A percentile compares a stretch with the other conserved stretches of the same genome.
Conservation (phyloP, 2,329 filamentous ascomycete species). For the Aciculosporium take region DNA sequence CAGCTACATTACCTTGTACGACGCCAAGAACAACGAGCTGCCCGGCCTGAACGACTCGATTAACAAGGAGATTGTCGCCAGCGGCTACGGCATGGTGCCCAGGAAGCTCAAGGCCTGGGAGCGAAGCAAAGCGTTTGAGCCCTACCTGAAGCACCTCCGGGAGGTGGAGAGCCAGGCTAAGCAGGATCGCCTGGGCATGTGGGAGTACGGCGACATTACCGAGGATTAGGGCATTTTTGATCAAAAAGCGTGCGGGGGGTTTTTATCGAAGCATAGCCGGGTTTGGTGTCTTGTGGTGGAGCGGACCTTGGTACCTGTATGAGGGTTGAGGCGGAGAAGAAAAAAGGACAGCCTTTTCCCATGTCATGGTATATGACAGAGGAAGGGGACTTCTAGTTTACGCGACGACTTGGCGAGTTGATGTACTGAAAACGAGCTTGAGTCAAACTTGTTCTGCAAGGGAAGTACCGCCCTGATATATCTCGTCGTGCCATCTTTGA, state of each 20-base stretch:
- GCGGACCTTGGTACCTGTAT: neutral
- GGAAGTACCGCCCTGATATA: too few species aligned
- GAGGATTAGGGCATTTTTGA: too few species aligned
- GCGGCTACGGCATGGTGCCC: conserved; percentile 81
- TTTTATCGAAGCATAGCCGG: too few species aligned
- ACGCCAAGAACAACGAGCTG: conserved; percentile 48
- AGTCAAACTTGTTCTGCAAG: too few species aligned
- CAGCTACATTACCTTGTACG: conserved; percentile 77
- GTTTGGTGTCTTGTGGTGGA: too few species aligned
- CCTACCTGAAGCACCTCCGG: conserved; percentile 57
- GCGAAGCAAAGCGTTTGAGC: conserved; percentile 51
- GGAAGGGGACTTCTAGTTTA: too few species aligned
- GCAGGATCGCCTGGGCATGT: conserved; percentile 70
- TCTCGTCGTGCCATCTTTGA: too few species aligned
- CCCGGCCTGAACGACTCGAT: conserved; percentile 58
- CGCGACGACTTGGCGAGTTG: neutral
- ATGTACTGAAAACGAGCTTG: conserved; percentile 2
- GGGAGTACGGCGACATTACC: conserved; percentile 95
- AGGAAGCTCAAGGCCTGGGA: conserved; percentile 89
- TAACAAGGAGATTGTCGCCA: conserved; percentile 73
- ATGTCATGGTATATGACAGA: conserved; percentile 2
- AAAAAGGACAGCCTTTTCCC: neutral
- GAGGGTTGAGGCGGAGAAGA: neutral
- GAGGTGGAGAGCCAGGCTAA: conserved; percentile 68
- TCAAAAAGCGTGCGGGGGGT: too few species aligned